Conservation (phyloP, 192 early-diverging fungal genomes). For the Mortierella hygrophila region DNA sequence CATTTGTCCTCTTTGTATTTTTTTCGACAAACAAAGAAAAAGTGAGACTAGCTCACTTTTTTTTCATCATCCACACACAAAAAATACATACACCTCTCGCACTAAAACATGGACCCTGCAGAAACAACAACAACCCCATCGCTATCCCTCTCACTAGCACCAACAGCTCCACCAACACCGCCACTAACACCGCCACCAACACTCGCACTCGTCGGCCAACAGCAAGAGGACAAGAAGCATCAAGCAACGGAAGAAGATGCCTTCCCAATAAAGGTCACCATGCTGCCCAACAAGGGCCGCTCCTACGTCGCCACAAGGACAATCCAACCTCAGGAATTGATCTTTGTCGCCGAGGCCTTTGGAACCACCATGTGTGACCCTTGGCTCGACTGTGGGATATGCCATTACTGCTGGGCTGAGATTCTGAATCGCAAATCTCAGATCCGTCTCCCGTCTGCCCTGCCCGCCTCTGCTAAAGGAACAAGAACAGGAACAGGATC, state of each 20-base stretch:
- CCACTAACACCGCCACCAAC: neutral
- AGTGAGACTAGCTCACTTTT: neutral
- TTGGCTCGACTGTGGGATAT: slow-evolving; percentile 50
- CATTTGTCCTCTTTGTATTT: neutral
- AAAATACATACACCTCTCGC: neutral
- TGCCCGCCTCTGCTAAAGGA: neutral
- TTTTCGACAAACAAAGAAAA: neutral
- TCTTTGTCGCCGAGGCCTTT: slow-evolving; percentile 42
- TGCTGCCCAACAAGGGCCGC: slow-evolving; percentile 41
- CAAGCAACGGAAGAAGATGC: neutral
- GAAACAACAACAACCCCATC: neutral
- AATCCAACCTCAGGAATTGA: slow-evolving; percentile 29
- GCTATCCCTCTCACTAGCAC: no score
- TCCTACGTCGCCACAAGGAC: slow-evolving; percentile 37
- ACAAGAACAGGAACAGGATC: neutral
- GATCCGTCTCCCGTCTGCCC: slow-evolving; percentile 13
- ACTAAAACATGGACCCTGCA: slow-evolving; percentile 11
- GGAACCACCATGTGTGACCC: slow-evolving; percentile 52
- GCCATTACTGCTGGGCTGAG: slow-evolving; percentile 40
- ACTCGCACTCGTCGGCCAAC: neutral
- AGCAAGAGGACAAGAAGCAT: neutral
- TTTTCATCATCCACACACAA: neutral
- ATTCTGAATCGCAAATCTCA: slow-evolving; percentile 29
- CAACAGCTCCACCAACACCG: neutral
- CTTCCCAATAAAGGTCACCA: slow-evolving; percentile 23